Evolutionary conservation across 441 rosid species (phyloP), one percentile per base, ranked within the genome.

Genomic region (Eruca vesicaria): DNA sequence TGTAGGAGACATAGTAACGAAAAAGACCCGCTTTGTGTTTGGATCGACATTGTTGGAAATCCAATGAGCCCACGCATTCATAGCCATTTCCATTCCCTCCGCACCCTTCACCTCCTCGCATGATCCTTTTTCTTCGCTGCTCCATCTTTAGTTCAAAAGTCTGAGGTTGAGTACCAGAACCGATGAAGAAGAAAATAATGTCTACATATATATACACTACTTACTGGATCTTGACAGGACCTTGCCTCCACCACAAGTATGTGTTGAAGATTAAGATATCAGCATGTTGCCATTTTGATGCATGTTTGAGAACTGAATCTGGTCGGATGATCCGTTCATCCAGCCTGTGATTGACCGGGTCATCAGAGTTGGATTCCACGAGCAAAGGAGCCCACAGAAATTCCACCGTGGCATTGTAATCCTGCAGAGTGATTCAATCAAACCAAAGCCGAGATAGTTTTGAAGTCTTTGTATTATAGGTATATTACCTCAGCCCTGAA

Each of bases 191-290:
- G 12, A 32, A 33, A 15, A 68, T 15, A 61, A 16, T 29, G 50
- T 3, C 38, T 82, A 16, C 2, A 16, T 48, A 15, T 9, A 45
- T 45, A 10, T 38, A 38, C 48, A 48, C 56, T 50, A 50, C 56
- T 50, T 73, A 93, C 99, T 74, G 79, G 55, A 96, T 81, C 88
- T 93, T 96, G 53, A 96, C 89, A 19, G 98, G 90, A 66, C 88
- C 97, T 82, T 89, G 98, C 82, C 99, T 93, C 99, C 99, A 95
- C 99, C 99, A 95, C 83, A 95, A 82, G 80, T 95, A 95, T 0
- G 99, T 79, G 79, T 95, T 93, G 83, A 95, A 95, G 66, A 95
- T 84, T 53, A 95, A 80, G 71, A 93, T 88, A 69, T 95, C 98
- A 36, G 97, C 99, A 70, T 85, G 90, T 81, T 91, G 90, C 99